Evolutionary conservation across 2,329 filamentous ascomycete genomes (phyloP), one percentile per base, ranked within the genome.

Genomic region (Pezicula carpinea): DNA sequence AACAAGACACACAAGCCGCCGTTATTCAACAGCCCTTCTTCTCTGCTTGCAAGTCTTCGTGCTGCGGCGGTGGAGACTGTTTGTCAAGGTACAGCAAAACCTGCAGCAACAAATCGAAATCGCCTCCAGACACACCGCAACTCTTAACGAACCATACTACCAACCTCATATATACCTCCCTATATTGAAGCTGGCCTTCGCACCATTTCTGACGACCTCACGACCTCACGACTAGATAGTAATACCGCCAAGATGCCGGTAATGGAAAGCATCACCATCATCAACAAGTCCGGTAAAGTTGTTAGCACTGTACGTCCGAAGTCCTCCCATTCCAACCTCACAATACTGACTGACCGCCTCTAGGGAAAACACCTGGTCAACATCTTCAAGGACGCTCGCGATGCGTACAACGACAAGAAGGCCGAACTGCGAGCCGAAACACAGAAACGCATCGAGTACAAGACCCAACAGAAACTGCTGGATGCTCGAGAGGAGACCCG

Each of bases 351-450:
- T 56, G 49, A 61, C 43, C 26, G 22, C 18, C 34, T 23, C n/a
- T 31, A 95, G 89, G 89, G 89, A 62, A 96, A 95, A 70, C 88
- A 96, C 59, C 74, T 97, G 19, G 80, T 95, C 62, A 85, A 83
- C 64, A 85, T 96, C 62, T 95, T 95, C 76, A 95, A 89, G 66
- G 90, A 96, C 64, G 92, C 91, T 53, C 89, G 89, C 64, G 82
- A 84, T 45, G 87, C 88, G 49, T 97, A 97, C 69, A 79, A 84
- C 48, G 89, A 95, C 62, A 88, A 88, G 63, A 96, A 95, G 66
- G 85, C 88, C 6, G 82, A 90, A 57, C 77, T 96, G 58, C 83
- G 82, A 64, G 81, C 84, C 17, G 81, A 88, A 56, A 79, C 82
- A 59, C 82, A 84, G 60, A 72, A 72, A 33, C 74, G 76, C 52